phyloP scores from a whole-genome alignment of 2,329 filamentous ascomycete genomes.

The Neospermospora avenae region DNA sequence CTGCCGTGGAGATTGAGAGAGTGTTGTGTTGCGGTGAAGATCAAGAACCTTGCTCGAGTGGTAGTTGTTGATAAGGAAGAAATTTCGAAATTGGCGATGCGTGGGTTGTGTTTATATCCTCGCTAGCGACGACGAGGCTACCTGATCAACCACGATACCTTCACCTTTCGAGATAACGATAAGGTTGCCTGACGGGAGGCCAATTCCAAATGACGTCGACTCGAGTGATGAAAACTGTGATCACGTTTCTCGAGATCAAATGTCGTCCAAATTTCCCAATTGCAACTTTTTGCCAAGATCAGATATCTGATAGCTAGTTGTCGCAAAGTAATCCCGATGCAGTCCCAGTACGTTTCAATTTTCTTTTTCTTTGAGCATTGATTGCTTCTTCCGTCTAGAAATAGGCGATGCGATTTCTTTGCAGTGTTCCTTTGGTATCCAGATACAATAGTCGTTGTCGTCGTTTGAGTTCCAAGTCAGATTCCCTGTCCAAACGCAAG shows the following conservation, averaged over 20 bases:
- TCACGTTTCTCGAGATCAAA: not conserved
- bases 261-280: not conserved
- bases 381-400: not conserved
- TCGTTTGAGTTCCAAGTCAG: not conserved
- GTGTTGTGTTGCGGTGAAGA: not conserved
- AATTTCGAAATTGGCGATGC: not conserved
- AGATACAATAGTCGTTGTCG: not conserved
- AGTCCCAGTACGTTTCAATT: not conserved
- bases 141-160: not conserved
- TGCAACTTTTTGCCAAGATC: not conserved
- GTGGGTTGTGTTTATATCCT: not conserved
- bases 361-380: not conserved
- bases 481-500: not conserved
- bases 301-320: not conserved
- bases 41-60: not conserved
- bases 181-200: not conserved
- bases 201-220: not conserved
- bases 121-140: constrained; percentile 6
- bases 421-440: not conserved
- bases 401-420: not conserved
- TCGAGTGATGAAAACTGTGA: not conserved
- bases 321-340: not conserved
- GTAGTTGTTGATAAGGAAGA: not conserved
- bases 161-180: not conserved
- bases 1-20: constrained; percentile 1